A percentile compares a stretch with the other conserved stretches of the same genome.
These are phyloP conservation scores for Aspergillus chevalieri DNA, from an alignment of 2,329 filamentous ascomycete species.

Conservation along the genomic window DNA sequence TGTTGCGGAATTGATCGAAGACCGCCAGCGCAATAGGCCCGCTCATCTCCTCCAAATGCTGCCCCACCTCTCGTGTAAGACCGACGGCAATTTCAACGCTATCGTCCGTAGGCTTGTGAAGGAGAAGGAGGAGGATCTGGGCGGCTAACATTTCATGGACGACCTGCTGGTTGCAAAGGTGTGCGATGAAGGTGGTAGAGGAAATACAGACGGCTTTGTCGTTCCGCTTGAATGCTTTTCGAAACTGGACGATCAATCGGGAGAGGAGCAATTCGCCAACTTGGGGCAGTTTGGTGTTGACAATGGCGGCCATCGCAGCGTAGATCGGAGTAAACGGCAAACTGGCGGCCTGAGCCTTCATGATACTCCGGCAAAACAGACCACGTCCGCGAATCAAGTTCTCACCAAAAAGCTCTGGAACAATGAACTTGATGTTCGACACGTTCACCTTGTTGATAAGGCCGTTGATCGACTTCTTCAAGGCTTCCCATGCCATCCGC, in stretches of 20 bases:
- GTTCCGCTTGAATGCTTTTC: conserved; percentile 91
- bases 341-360: conserved; percentile 96
- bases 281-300: conserved; percentile 94
- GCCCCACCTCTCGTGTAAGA: conserved; percentile 84
- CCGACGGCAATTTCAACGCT: conserved; percentile 96
- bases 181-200: conserved; percentile 89
- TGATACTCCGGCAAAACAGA: conserved; percentile 89
- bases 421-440: conserved; percentile 94
- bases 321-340: conserved; percentile 95
- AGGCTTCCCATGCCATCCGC: conserved; percentile 96
- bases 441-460: conserved; percentile 99
- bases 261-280: conserved; percentile 87
- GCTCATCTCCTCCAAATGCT: conserved; percentile 94
- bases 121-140: conserved; percentile 82
- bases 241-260: conserved; percentile 81
- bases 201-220: conserved; percentile 94
- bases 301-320: conserved; percentile 89
- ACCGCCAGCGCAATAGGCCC: conserved; percentile 78
- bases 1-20: conserved; percentile 92
- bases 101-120: conserved; percentile 94
- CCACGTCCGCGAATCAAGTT: conserved; percentile 88
- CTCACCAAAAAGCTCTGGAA: conserved; percentile 91
- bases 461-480: conserved; percentile 98
- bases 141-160: conserved; percentile 89
- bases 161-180: conserved; percentile 93